These are phyloP conservation scores for Catunica adiposa DNA, from an alignment of 2,329 filamentous ascomycete species.

Conservation along the genomic window DNA sequence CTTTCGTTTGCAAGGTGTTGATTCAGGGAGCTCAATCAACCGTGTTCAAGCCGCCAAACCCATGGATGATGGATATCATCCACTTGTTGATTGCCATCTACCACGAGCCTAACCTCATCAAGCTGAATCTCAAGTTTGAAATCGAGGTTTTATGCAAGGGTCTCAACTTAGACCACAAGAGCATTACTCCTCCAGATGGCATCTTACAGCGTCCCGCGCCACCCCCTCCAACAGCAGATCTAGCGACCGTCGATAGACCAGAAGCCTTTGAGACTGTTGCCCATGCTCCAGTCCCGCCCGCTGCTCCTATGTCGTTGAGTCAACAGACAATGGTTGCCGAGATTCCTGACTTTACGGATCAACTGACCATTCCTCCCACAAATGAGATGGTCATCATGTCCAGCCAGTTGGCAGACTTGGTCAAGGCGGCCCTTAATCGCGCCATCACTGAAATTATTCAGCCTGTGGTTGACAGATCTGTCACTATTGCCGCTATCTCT, in stretches of 20 bases:
- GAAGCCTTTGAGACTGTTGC: constrained; percentile 74
- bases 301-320: constrained; percentile 56
- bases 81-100: constrained; percentile 84
- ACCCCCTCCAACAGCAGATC: constrained; percentile 33
- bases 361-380: constrained; percentile 64
- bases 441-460: constrained; percentile 94
- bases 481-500: constrained; percentile 94
- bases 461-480: constrained; percentile 89
- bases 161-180: constrained; percentile 78
- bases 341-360: constrained; percentile 66
- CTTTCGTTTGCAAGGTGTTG: constrained; percentile 93
- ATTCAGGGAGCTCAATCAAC: constrained; percentile 69
- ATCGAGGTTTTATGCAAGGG: constrained; percentile 96
- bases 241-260: constrained; percentile 48
- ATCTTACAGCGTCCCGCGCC: constrained; percentile 53
- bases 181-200: constrained; percentile 70
- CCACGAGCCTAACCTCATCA: constrained; percentile 66
- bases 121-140: constrained; percentile 94
- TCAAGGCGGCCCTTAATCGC: constrained; percentile 69
- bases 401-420: constrained; percentile 54
- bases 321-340: constrained; percentile 61
- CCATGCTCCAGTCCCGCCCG: constrained; percentile 54
- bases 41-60: constrained; percentile 87
- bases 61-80: constrained; percentile 95
- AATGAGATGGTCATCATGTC: constrained; percentile 65